A percentile compares a stretch with the other conserved stretches of the same genome.
These are phyloP conservation scores for Neoboletus magnificus DNA, from an alignment of 768 basidiomycete genomes.

Conservation along the genomic window DNA sequence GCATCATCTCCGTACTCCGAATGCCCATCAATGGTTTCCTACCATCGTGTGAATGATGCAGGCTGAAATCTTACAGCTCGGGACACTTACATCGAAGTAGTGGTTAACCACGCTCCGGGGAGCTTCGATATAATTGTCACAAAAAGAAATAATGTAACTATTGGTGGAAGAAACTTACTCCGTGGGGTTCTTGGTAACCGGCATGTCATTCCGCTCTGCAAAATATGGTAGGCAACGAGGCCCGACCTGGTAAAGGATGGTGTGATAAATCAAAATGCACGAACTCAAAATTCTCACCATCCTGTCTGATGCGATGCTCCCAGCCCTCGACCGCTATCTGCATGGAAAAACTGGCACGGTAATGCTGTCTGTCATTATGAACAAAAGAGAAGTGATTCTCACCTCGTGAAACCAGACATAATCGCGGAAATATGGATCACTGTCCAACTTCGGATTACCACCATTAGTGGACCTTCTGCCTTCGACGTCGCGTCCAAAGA, in stretches of 20 bases:
- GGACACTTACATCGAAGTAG: conserved; percentile 82
- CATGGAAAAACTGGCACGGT: conserved; percentile 81
- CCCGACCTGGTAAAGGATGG: conserved; percentile 58
- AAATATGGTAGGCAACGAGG: conserved; percentile 84
- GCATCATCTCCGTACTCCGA: conserved; percentile 77
- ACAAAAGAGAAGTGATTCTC: conserved; percentile 9
- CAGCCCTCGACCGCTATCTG: conserved; percentile 85
- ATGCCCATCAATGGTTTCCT: conserved; percentile 72
- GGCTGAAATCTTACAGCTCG: background rate
- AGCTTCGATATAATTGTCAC: conserved; percentile 43
- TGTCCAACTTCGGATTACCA: conserved; percentile 79
- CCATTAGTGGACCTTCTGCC: conserved; percentile 91
- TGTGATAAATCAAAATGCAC: background rate
- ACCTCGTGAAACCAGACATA: conserved; percentile 97
- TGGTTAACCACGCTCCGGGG: conserved; percentile 84
- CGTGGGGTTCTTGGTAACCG: conserved; percentile 92
- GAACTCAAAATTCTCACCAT: conserved; percentile 52
- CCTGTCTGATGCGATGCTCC: conserved; percentile 99
- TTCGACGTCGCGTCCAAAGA: conserved; percentile 89
- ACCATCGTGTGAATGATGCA: conserved; percentile 2
- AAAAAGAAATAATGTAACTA: background rate
- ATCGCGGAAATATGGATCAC: conserved; percentile 94
- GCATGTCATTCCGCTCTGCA: conserved; percentile 86
- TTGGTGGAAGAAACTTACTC: conserved; percentile 50
- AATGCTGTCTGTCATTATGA: background rate